Conservation (phyloP, 257 asterid species). For the Solanum megistacrolobum region DNA sequence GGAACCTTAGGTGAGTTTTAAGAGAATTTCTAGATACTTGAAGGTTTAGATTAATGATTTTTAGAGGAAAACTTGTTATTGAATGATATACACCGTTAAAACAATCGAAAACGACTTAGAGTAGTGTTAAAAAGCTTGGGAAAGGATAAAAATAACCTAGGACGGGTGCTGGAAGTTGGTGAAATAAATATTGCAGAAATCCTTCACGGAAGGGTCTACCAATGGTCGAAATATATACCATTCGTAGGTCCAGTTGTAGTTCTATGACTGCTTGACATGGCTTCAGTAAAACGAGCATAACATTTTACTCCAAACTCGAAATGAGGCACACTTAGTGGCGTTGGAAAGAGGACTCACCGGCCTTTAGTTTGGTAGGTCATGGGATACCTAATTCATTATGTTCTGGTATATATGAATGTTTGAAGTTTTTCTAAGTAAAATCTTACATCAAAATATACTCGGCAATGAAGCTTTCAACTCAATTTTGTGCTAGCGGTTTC, state of each 20-base stretch:
- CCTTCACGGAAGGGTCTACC: neutral
- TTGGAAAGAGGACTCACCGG: neutral
- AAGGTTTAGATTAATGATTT: neutral
- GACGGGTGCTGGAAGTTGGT: neutral
- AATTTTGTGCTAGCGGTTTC: neutral
- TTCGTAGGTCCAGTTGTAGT: neutral
- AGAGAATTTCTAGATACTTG: neutral
- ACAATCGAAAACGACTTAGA: neutral
- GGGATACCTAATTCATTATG: neutral
- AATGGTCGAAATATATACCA: neutral
- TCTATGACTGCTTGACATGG: neutral
- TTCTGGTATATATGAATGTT: too few species aligned
- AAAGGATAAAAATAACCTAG: neutral
- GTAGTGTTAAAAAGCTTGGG: neutral
- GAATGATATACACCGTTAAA: neutral
- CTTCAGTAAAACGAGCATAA: neutral
- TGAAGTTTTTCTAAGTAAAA: neutral
- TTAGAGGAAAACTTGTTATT: neutral
- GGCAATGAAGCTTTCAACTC: neutral
- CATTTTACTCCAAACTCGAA: neutral
- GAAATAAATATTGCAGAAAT: neutral
- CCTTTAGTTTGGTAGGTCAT: neutral
- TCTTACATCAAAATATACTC: neutral
- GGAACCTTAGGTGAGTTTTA: neutral
- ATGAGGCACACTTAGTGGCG: neutral